Percentiles rank a stretch among this genome's conserved stretches.
These are phyloP conservation scores for Periconia digitata DNA, from an alignment of 2,329 filamentous ascomycete genomes.

Conservation along the genomic window DNA sequence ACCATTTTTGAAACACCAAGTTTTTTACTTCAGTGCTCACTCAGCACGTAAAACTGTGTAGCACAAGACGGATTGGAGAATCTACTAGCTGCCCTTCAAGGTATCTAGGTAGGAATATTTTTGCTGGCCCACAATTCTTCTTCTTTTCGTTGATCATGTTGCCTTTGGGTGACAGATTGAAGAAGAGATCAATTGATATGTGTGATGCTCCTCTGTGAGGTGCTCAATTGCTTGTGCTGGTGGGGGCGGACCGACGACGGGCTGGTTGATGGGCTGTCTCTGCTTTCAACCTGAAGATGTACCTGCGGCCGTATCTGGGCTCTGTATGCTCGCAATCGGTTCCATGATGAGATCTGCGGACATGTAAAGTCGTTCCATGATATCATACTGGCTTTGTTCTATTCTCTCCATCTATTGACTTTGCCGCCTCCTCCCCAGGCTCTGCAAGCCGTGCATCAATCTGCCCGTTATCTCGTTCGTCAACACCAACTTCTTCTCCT, in stretches of 20 bases:
- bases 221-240: background rate
- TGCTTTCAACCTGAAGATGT: too few species aligned
- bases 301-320: too few species aligned
- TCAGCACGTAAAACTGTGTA: constrained; percentile 36
- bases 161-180: constrained; percentile 34
- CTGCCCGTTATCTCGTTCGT: constrained; percentile 1
- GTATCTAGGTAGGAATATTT: constrained; percentile 34
- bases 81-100: constrained; percentile 36
- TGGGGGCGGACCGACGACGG: background rate
- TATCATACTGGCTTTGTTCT: background rate
- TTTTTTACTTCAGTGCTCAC: too few species aligned
- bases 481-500: constrained; percentile 13
- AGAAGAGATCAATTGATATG: constrained; percentile 33
- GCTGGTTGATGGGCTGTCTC: background rate
- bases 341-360: background rate
- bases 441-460: background rate
- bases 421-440: background rate
- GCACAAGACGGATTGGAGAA: constrained; percentile 36
- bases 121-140: constrained; percentile 21
- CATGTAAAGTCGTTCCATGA: background rate
- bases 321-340: background rate
- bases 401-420: too few species aligned
- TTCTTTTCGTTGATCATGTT: constrained; percentile 43
- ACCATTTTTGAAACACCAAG: too few species aligned
- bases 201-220: background rate